Base-by-base conservation (phyloP, 2,329 filamentous ascomycete species). In the Amauroascus verrucosus region DNA sequence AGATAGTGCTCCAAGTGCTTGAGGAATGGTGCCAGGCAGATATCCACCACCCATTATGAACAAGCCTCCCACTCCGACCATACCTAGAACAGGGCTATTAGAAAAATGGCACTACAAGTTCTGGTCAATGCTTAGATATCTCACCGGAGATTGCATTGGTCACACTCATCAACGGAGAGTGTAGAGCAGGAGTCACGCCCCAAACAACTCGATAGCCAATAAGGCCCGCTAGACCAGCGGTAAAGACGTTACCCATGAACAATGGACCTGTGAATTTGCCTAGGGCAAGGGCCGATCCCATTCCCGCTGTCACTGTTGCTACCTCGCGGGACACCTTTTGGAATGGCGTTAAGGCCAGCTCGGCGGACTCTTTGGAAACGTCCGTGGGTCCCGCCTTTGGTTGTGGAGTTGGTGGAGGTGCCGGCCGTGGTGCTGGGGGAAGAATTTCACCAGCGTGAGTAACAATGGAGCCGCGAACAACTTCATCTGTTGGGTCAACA, bases 131-230 rank as follows among this genome's bases (percentile, higher is more conserved):
- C 35, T 30, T 37, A 8, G 9, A 26, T 8, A 41, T 20, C 58
- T 59, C 72, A 69, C 85, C 88, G 30, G 87, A 93, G 61, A 95
- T 95, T 26, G 89, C 89, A 66, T 95, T 95, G 6, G 89, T 95
- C 33, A 94, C 88, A 60, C 85, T 90, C 89, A 95, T 95, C 4
- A 95, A 73, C 1, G 88, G 89, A 1, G 86, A 91, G 67, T 95
- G 89, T 4, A 95, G 75, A 33, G 88, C 87, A 6, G 88, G 88
- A 0, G 76, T 74, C 11, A 95, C 88, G 51, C 88, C 88, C 88
- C 88, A 95, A 22, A 95, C 86, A 5, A 87, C 87, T 47, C 88
- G 81, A 64, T 95, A 95, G 6, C 88, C 89, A 58, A 95, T 88
- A 26, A 95, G 73, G 61, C 87, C 86, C 46, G 89, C 87, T 44